Percentiles rank a stretch among this genome's conserved stretches.
Evolutionary conservation across 2,329 filamentous ascomycete genomes (phyloP).

Genomic region (Aspergillus sp.): DNA sequence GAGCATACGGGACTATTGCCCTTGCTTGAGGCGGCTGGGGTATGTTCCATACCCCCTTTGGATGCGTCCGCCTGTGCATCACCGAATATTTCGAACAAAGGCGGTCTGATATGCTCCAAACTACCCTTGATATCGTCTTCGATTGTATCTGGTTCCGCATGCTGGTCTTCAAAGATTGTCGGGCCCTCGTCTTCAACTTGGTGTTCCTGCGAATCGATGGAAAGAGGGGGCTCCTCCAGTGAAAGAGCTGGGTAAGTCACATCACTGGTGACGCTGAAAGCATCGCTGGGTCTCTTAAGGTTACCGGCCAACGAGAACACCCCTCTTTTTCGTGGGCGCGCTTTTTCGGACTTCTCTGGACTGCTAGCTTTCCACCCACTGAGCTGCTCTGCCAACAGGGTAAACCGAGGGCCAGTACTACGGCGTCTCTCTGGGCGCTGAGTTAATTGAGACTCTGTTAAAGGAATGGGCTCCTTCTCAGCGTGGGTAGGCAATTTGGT

Average conservation of each 20-base stretch:
- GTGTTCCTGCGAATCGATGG: background rate
- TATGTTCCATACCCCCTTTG: slow-evolving; percentile 13
- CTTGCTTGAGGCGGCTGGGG: background rate
- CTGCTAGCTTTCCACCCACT: slow-evolving; percentile 62
- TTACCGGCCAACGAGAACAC: slow-evolving; percentile 36
- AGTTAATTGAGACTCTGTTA: background rate
- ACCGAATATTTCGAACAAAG: slow-evolving; percentile 14
- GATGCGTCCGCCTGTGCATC: slow-evolving; percentile 3
- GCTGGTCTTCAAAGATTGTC: background rate
- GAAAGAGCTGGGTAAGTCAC: slow-evolving; percentile 22
- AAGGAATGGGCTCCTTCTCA: background rate
- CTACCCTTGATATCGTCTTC: slow-evolving; percentile 4
- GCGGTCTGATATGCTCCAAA: slow-evolving; percentile 5
- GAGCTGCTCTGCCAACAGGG: slow-evolving; percentile 61
- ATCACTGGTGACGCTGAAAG: slow-evolving; percentile 3
- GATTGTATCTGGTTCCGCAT: background rate
- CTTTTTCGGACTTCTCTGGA: slow-evolving; percentile 42
- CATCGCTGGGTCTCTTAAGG: slow-evolving; percentile 16
- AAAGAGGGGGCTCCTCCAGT: slow-evolving; percentile 14
- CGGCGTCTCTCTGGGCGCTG: slow-evolving; percentile 8
- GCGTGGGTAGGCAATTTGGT: background rate
- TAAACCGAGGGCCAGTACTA: slow-evolving; percentile 54
- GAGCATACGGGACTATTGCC: background rate
- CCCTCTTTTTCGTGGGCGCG: slow-evolving; percentile 24
- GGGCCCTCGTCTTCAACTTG: background rate